These are phyloP conservation scores for Hamigera avellanea DNA, from an alignment of 495 filamentous ascomycete species.

Conservation along the genomic window DNA sequence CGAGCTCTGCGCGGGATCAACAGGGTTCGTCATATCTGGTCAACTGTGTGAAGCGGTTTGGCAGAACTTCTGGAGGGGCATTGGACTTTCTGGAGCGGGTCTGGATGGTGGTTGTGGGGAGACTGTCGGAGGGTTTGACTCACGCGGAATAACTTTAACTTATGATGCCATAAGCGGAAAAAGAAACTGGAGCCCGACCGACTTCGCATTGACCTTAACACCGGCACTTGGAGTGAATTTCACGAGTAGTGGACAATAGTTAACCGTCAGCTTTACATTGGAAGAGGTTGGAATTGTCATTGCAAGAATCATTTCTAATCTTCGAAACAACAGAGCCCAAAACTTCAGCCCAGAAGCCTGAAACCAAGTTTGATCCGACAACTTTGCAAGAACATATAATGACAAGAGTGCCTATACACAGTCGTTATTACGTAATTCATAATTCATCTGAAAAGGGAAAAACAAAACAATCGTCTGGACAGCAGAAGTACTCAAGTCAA, in stretches of 20 bases:
- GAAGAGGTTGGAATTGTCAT: too few relatives aligned
- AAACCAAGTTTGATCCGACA: background rate
- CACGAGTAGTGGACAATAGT: too few relatives aligned
- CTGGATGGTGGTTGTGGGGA: slow-evolving; percentile 17
- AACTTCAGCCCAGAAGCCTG: too few relatives aligned
- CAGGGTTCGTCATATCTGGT: slow-evolving; percentile 19
- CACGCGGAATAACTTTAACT: slow-evolving; percentile 14
- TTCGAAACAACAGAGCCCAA: too few relatives aligned
- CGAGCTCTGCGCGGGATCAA: slow-evolving; percentile 12
- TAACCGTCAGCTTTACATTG: too few relatives aligned
- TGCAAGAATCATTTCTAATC: too few relatives aligned
- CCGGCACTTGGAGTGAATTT: too few relatives aligned
- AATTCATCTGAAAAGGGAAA: background rate
- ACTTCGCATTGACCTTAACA: too few relatives aligned
- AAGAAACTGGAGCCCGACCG: slow-evolving; percentile 1
- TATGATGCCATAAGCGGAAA: slow-evolving; percentile 30
- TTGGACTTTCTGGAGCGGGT: slow-evolving; percentile 5
- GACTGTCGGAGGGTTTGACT: slow-evolving; percentile 18
- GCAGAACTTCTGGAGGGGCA: slow-evolving; percentile 16
- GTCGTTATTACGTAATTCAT: background rate
- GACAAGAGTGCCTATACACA: slow-evolving; percentile 1
- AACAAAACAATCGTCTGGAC: background rate
- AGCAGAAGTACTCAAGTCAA: background rate
- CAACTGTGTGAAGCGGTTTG: slow-evolving; percentile 4
- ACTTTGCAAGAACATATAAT: background rate